Base-by-base conservation (phyloP, 345 rosid genomes). In the Triadica sebifera region DNA sequence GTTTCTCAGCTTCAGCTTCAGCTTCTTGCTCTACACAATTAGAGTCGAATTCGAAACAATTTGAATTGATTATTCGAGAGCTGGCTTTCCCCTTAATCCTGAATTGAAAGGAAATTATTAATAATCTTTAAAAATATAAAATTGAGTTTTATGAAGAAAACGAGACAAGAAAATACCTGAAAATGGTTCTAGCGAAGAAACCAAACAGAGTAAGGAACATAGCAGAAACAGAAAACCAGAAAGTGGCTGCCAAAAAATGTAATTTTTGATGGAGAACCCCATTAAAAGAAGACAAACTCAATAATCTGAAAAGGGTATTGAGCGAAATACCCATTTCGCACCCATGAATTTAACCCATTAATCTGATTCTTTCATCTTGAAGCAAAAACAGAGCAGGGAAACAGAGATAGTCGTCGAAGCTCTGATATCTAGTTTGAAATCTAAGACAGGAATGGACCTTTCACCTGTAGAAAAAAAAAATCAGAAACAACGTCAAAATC, bases 361-460 rank as follows among this genome's bases (percentile, higher is more conserved):
- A 72, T 65, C 74, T 61, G 74, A 41, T 84, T 76, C 67, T 77
- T 74, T 86, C 80, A 78, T 74, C 55, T 68, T 56, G 86, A 87
- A 82, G 87, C 82, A 84, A 84, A 74, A 81, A 74, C 75, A 80
- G 78, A 77, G 80, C 16, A 17, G 22, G 50, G 58, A 74, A 76
- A 76, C 74, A 83, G 66, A 71, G 76, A 45, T 43, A 76, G 74
- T 78, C 78, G 84, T 72, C 65, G 41, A 65, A 69, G 65, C 75
- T 68, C 41, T 86, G 74, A 86, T 83, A 78, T 82, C 79, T 57
- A 76, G 73, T 74, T 85, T 87, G 89, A 86, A 84, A 73, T 58
- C 29, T 62, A 81, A 73, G 74, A 80, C 77, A 5, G 61, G 70
- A 87, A 83, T 77, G 67, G 97, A 91, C 97, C 68, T 70, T 73